Evolutionary conservation across 2,329 filamentous ascomycete species (phyloP), one percentile per base, ranked within the genome.

Genomic region (Cordyceps cicadae): DNA sequence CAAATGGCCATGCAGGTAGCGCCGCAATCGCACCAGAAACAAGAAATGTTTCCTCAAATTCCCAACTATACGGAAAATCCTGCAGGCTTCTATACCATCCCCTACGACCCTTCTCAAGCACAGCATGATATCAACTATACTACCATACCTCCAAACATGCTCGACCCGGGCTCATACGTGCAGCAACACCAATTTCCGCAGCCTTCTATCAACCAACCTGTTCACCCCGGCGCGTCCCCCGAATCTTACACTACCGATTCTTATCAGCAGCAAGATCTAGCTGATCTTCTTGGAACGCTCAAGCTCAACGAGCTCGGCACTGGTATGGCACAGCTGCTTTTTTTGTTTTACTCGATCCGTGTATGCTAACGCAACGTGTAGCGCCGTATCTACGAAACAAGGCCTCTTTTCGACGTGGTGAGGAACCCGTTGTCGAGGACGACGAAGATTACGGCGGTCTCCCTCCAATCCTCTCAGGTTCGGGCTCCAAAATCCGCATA

Each of bases 301-400:
- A 92, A 90, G 69, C 91, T 97, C 67, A 88, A 95, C 63, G 89
- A 93, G 69, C 87, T 85, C 46, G 93, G 92, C 63, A 88, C 92
- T 71, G 92, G 90, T 94, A 80, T 74, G 85, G 15, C 12, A 14
- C 19, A 43, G 29, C 19, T 48, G 12, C 24, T 21, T 6, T 45
- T 32, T 32, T 43, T 52, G n/a, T 51, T n/a, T 14, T 26, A 15
- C 41, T 15, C 39, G 7, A 2, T 8, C 39, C 52, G 9, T 37
- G 8, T 62, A 67, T 59, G 67, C 56, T 49, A 7, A 17, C 15
- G 6, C 12, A 5, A 37, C 54, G 12, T 41, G 57, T 55, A 91
- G 91, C 93, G 32, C 91, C 91, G 2, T 97, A 97, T 74, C 84
- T 97, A 37, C 87, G 89, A 64, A 86, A 82, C 65, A 84, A 83